Evolutionary conservation across 1,139 yeast species (phyloP), one percentile per base, ranked within the genome.

Genomic region (Chernovozyma aurita): DNA sequence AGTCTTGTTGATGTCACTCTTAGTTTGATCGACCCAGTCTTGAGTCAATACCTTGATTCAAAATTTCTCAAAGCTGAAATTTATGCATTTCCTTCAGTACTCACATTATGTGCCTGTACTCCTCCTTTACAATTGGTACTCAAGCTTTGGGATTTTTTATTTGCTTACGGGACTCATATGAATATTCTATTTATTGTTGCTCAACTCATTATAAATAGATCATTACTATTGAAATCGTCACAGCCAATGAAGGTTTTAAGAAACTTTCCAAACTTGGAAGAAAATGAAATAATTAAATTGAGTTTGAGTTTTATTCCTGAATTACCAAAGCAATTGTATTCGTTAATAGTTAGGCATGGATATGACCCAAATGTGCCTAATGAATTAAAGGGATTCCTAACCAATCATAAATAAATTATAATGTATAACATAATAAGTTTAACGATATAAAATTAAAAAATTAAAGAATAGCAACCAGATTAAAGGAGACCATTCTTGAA

Each of bases 141-240:
- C 32, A 74, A 80, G 38, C 65, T 88, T 20, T 88, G 97, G 97
- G 97, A 88, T 56, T 84, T 87, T 45, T 61, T 87, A 50, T 83
- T 88, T 57, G 95, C 97, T 3, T 88, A 86, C 51, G 97, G 97
- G 0, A 77, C 85, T 21, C 96, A 90, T 54, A 74, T 88, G 80
- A 88, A 88, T 57, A 73, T 90, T 22, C 63, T 90, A 25, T 85
- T 88, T 47, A 78, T 88, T 9, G 88, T 88, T 14, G 95, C 97
- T 0, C 95, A 87, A 55, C 63, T 88, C 31, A 79, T 85, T 12
- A 66, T 82, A 35, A 80, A 84, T 45, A 63, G 97, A 36, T 71
- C 79, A 4, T 63, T 70, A 31, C 61, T 88, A 13, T 57, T 88
- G 40, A 61, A 63, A 16, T 71, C 83, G 6, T 59, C 60, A 20